A percentile compares a stretch with the other conserved stretches of the same genome.
These are phyloP conservation scores for Diaporthe aspalathi DNA, from an alignment of 2,329 filamentous ascomycete species.

Conservation along the genomic window DNA sequence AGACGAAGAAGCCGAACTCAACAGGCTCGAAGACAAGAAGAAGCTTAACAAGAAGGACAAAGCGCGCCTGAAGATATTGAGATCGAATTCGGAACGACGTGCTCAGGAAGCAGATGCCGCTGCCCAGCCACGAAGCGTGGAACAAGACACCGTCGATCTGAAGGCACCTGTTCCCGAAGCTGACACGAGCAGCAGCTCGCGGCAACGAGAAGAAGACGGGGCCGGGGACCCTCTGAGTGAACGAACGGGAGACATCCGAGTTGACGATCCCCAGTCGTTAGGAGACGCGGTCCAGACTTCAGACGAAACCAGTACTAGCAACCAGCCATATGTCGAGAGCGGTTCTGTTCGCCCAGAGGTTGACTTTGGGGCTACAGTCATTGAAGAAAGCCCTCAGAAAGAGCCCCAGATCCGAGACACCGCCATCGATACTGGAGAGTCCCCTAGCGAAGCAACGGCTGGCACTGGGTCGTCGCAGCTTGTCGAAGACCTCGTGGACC, in stretches of 20 bases:
- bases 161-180: not conserved
- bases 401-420: not conserved
- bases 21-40: conserved; percentile 33
- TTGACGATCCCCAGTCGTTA: not conserved
- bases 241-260: not conserved
- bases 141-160: not conserved
- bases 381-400: not conserved
- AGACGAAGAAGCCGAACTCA: conserved; percentile 32
- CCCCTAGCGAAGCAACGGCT: not conserved
- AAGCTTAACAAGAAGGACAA: conserved; percentile 38
- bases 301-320: not conserved
- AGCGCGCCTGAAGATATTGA: conserved; percentile 30
- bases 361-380: not conserved
- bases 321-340: not conserved
- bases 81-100: conserved; percentile 30
- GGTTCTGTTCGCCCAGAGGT: not conserved
- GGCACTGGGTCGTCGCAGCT: not conserved
- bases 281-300: not conserved
- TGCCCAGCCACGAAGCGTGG: not conserved
- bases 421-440: not conserved
- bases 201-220: not conserved
- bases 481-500: not conserved
- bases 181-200: not conserved
- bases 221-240: not conserved
- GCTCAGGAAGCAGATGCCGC: conserved; percentile 32